Evolutionary conservation across 352 stramenopile species (phyloP).

Genomic region (Pythium aquatile): DNA sequence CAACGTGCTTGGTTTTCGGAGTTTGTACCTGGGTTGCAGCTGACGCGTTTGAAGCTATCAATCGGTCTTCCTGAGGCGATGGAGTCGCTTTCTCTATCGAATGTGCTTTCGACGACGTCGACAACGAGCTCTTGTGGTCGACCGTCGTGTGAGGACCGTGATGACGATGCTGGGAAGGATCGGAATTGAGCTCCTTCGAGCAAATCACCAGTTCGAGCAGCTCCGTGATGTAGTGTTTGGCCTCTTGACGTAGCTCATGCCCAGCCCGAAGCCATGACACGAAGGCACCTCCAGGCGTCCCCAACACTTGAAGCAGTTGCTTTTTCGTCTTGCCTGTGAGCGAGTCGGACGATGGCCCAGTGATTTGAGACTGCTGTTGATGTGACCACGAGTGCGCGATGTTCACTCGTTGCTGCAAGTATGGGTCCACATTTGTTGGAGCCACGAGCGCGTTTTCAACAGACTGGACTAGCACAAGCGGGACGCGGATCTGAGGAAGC

Average conservation of each 20-base stretch:
- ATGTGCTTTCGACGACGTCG: not conserved
- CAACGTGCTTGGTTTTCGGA: not conserved
- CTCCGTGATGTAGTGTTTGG: conserved; percentile 76
- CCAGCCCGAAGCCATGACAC: conserved; percentile 87
- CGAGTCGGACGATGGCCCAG: conserved; percentile 31
- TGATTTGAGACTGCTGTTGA: conserved; percentile 36
- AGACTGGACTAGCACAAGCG: conserved; percentile 86
- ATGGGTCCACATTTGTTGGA: conserved; percentile 88
- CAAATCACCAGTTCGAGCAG: conserved; percentile 80
- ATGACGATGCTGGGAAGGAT: not conserved
- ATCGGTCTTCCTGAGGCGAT: not conserved
- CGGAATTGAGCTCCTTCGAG: conserved; percentile 28
- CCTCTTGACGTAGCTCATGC: conserved; percentile 88
- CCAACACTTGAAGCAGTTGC: conserved; percentile 54
- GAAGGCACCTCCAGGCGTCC: conserved; percentile 64
- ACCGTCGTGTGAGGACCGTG: not conserved
- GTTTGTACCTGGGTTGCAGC: not conserved
- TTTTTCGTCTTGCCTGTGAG: conserved; percentile 49
- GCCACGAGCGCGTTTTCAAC: conserved; percentile 88
- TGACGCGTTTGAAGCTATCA: not conserved
- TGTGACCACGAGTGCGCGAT: conserved; percentile 78
- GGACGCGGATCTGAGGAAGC: conserved; percentile 56
- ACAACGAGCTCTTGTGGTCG: not conserved
- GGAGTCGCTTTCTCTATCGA: not conserved
- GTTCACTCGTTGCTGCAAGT: conserved; percentile 77